Evolutionary conservation across 805 yeast genomes (phyloP), one percentile per base, ranked within the genome.

Genomic region (Wickerhamomyces alni): DNA sequence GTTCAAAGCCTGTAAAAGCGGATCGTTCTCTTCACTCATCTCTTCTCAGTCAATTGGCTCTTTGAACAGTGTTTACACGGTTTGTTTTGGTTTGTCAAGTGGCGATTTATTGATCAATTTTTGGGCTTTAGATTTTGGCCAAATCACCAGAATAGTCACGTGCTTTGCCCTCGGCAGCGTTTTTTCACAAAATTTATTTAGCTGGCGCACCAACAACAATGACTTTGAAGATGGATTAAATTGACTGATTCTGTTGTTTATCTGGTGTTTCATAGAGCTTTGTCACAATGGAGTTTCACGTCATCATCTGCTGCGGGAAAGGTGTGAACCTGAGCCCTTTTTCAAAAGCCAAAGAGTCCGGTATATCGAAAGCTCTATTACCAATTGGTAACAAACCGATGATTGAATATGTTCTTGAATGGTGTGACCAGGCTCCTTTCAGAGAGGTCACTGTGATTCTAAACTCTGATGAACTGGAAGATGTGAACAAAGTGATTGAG

Each of bases 371-470:
- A 65, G 94, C 97, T 0, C 66, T 89, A 36, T 62, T 94, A 33
- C 98, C 98, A 2, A 70, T 93, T 27, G 98, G 93, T 8, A 89
- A 89, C 59, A 75, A 75, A 53, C 95, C 96, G 12, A 81, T 93
- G 87, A 66, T 93, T 32, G 82, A 81, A 52, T 84, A 87, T 56
- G 94, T 84, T 2, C 68, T 93, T 27, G 89, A 84, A 50, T 93
- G 98, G 98, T 89, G 98, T 67, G 88, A 80, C 54, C 71, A 73
- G 55, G 96, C 94, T 3, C 80, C 80, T 43, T 89, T 89, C 61
- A 75, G 74, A 34, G 75, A 74, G 34, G 74, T 85, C 35, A 77
- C 84, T 17, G 69, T 89, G 16, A 81, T 85, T 8, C 67, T 76
- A 9, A 77, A 74, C 38, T 55, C 62, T 10, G 72, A 66, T 3